Evolutionary conservation across 1,284 basidiomycete species (phyloP), one percentile per base, ranked within the genome.

Genomic region (Heliocybe sulcata): DNA sequence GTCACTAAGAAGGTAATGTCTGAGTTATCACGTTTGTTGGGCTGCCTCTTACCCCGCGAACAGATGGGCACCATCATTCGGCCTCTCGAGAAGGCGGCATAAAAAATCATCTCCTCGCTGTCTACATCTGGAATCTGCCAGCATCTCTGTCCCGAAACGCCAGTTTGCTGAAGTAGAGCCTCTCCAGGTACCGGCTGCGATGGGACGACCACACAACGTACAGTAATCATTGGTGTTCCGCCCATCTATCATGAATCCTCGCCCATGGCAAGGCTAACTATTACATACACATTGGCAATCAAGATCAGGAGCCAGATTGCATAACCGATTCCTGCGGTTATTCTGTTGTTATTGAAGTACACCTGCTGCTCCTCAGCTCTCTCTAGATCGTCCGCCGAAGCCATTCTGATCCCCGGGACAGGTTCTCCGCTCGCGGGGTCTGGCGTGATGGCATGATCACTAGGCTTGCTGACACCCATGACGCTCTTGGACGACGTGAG

Each of bases 1-100:
- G 86, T 96, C 3, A 82, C 90, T 57, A 93, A 90, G 72, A 95
- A 94, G 84, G 88, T 87, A 58, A 55, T 77, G 68, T n/a, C 31
- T 51, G 11, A 54, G 48, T 35, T 55, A 59, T 22, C 33, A 47
- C 29, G 48, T 31, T 48, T 25, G 42, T 57, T 57, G 14, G 58
- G 35, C 56, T 54, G 53, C 20, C 50, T 58, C 54, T 58, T 55
- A 45, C n/a, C 3, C 52, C 12, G 20, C 16, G 20, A 3, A 23
- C 42, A 90, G 87, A 85, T 87, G 75, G 88, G 88, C 9, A 77
- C 81, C 38, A 80, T 90, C 60, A 90, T 91, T 68, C 80, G 87
- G 65, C 89, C 89, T 23, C 64, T 91, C 58, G 76, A 82, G 63
- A 86, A 85, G 63, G 62, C 82, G 57, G 76, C 74, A 58, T 82